These are phyloP conservation scores for Clathrospora elynae DNA, from an alignment of 2,329 filamentous ascomycete genomes.

Conservation along the genomic window DNA sequence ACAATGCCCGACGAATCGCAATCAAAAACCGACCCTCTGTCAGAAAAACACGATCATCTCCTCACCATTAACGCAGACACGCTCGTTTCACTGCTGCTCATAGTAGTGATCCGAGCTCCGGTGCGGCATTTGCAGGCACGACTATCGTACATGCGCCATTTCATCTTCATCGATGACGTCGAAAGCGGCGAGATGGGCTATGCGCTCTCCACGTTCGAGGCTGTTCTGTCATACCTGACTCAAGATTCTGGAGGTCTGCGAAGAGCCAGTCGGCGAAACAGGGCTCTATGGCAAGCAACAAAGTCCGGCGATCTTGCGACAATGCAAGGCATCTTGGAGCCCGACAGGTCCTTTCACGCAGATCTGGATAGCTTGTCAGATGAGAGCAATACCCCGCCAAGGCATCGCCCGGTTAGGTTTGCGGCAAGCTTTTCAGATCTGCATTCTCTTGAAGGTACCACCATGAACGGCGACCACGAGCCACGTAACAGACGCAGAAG, in stretches of 20 bases:
- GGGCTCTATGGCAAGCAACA: constrained; percentile 83
- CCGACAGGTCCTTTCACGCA: constrained; percentile 56
- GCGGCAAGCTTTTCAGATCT: constrained; percentile 39
- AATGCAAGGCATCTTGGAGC: constrained; percentile 80
- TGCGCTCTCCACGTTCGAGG: constrained; percentile 92
- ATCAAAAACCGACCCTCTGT: constrained; percentile 32
- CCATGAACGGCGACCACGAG: constrained; percentile 38
- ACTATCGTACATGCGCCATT: constrained; percentile 93
- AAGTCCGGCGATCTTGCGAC: constrained; percentile 76
- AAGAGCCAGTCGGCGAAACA: constrained; percentile 84
- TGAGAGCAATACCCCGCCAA: constrained; percentile 33
- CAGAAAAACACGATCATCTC: constrained; percentile 60
- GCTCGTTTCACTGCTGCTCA: constrained; percentile 84
- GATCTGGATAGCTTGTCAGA: constrained; percentile 34
- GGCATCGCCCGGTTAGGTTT: constrained; percentile 39
- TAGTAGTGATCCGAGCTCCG: constrained; percentile 90
- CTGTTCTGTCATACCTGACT: constrained; percentile 84
- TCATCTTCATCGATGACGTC: constrained; percentile 97
- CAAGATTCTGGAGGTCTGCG: constrained; percentile 81
- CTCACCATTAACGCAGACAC: constrained; percentile 85
- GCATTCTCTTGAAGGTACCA: constrained; percentile 32
- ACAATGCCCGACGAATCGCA: constrained; percentile 62
- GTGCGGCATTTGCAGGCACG: constrained; percentile 86
- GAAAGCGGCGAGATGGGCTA: constrained; percentile 97
- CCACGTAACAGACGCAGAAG: constrained; percentile 26